These are phyloP conservation scores for Neofusicoccum sp. DNA, from an alignment of 2,329 filamentous ascomycete genomes.

Conservation along the genomic window DNA sequence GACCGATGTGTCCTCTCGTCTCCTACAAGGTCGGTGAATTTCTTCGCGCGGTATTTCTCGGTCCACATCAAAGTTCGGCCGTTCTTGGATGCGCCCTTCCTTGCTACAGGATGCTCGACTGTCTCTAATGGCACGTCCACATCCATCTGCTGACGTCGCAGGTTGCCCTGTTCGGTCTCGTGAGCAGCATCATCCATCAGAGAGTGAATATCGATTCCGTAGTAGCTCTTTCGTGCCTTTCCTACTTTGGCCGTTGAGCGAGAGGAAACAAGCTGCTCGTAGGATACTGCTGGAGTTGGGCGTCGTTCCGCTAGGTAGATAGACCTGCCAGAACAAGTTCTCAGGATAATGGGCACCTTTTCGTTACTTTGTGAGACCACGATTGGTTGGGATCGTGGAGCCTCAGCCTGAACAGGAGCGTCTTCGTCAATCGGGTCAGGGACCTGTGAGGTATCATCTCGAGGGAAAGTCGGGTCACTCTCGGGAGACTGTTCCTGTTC, in stretches of 20 bases:
- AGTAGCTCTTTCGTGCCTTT: slow-evolving; percentile 73
- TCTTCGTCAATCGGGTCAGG: background rate
- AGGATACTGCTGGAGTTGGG: slow-evolving; percentile 50
- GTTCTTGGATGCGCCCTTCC: slow-evolving; percentile 28
- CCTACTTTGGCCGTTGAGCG: slow-evolving; percentile 63
- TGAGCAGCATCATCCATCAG: slow-evolving; percentile 70
- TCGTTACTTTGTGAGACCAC: slow-evolving; percentile 9
- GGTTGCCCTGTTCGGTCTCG: slow-evolving; percentile 50
- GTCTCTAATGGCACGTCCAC: slow-evolving; percentile 33
- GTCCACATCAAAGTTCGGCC: slow-evolving; percentile 73
- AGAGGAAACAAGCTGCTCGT: slow-evolving; percentile 66
- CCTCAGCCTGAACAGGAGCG: background rate
- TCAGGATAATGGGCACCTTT: slow-evolving; percentile 27
- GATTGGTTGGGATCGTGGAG: background rate
- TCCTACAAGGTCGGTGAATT: slow-evolving; percentile 89
- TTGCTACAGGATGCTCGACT: slow-evolving; percentile 32
- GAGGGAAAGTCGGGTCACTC: background rate
- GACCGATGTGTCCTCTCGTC: slow-evolving; percentile 90
- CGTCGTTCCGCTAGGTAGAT: slow-evolving; percentile 58
- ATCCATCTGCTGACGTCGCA: slow-evolving; percentile 26
- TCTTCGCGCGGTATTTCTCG: slow-evolving; percentile 91
- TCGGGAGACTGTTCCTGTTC: background rate
- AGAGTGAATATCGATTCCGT: slow-evolving; percentile 87
- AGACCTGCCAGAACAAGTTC: slow-evolving; percentile 57
- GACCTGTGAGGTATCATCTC: background rate